phyloP scores from a whole-genome alignment of 352 stramenopile genomes.

The Phytophthora boehmeriae region DNA sequence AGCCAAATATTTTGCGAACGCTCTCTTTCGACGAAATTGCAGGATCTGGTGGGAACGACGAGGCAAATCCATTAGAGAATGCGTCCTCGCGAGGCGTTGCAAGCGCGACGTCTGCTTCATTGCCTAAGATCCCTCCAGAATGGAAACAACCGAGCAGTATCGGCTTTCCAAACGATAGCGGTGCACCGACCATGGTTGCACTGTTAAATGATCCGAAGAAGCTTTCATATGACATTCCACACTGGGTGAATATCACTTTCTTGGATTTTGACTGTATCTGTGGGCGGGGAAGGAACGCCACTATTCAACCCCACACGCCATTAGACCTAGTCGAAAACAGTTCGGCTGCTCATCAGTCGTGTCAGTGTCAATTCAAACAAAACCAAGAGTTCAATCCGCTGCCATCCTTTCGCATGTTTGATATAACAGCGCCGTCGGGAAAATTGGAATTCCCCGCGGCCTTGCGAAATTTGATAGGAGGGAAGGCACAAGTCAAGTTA shows the following conservation, averaged over 20 bases:
- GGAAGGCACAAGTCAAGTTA: constrained; percentile 1
- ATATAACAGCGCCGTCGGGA: constrained; percentile 53
- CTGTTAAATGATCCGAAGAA: constrained; percentile 7
- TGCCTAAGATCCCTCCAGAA: constrained; percentile 28
- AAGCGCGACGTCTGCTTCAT: constrained; percentile 20
- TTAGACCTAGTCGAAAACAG: constrained; percentile 9
- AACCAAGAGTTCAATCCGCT: constrained; percentile 63
- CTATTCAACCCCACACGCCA: background rate
- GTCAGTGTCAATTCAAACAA: constrained; percentile 47
- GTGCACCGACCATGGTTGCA: background rate
- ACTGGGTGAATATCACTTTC: constrained; percentile 94
- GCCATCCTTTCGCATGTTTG: constrained; percentile 78
- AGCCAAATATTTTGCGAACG: constrained; percentile 21
- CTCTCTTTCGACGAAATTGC: constrained; percentile 25
- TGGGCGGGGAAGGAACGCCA: constrained; percentile 8
- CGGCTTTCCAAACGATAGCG: constrained; percentile 5
- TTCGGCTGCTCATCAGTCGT: constrained; percentile 34
- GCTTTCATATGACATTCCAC: constrained; percentile 90
- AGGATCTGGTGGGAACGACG: constrained; percentile 10
- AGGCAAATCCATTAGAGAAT: constrained; percentile 22
- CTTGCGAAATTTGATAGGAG: constrained; percentile 57
- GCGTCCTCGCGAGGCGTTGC: constrained; percentile 16
- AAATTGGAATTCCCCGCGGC: constrained; percentile 58
- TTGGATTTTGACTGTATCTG: constrained; percentile 82
- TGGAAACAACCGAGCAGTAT: constrained; percentile 24